Evolutionary conservation across 2,329 filamentous ascomycete species (phyloP), one percentile per base, ranked within the genome.

Genomic region (Pseudogymnoascus sp.): DNA sequence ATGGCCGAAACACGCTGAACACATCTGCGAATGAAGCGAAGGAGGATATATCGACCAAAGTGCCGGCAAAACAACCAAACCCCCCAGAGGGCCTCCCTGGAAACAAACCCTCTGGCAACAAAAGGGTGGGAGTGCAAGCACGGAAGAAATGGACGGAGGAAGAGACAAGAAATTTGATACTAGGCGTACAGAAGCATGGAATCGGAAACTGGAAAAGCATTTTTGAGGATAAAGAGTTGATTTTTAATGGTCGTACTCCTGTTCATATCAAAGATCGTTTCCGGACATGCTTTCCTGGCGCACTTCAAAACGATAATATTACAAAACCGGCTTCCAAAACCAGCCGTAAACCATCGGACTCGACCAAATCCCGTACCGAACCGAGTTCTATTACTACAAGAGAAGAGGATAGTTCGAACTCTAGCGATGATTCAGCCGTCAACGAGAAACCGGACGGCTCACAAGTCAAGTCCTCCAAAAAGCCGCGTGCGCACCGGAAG

Each of bases 151-250:
- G 84, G 84, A 81, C 82, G 0, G 82, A 87, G 63, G 79, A 84
- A 62, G 84, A 87, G 70, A 87, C 84, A 1, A 84, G 81, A 58
- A 78, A 85, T 65, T 74, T 87, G 7, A 70, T 87, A 12, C 73
- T 85, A 2, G 84, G 84, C 0, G 84, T 86, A 28, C 79, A 79
- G 66, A 80, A 81, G 32, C 79, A 87, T 67, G 85, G 85, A 1
- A 80, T 87, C 7, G 85, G 84, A 37, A 84, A 82, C 66, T 87
- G 84, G 84, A 85, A 82, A 7, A 81, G 77, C 61, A 87, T 87
- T 32, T 72, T 87, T 22, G 82, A 85, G 58, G 85, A 87, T 63
- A 71, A 78, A 0, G 79, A 79, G 41, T 87, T 85, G 68, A 76
- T 71, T 9, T 87, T 87, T 73, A 83, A 85, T 66, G 78, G 77